A percentile compares a stretch with the other conserved stretches of the same genome.
phyloP scores from a whole-genome alignment of 1,284 basidiomycete genomes.

The Ustilago crameri region DNA sequence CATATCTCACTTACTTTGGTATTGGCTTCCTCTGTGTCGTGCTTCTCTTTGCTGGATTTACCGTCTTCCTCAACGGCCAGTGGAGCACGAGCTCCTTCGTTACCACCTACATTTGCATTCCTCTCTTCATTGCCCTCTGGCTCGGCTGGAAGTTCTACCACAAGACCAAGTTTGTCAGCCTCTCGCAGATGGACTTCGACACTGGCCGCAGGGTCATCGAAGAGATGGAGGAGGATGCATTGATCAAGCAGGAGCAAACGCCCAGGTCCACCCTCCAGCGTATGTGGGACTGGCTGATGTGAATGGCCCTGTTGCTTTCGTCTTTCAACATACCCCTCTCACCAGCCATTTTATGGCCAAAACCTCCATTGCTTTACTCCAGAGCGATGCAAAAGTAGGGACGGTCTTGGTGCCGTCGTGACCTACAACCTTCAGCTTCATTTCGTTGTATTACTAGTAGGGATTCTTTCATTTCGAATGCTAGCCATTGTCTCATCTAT shows the following conservation, averaged over 20 bases:
- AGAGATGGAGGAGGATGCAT: constrained; percentile 34
- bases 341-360: not conserved
- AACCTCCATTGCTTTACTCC: not conserved
- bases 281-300: constrained; percentile 48
- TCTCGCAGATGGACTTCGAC: constrained; percentile 72
- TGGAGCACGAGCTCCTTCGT: constrained; percentile 76
- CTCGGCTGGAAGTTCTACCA: constrained; percentile 73
- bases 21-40: constrained; percentile 48
- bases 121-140: constrained; percentile 81
- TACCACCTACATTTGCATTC: constrained; percentile 81
- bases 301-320: not conserved
- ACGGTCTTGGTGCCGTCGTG: not conserved
- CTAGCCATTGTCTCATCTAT: not conserved
- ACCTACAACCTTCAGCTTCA: constrained; percentile 11
- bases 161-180: constrained; percentile 69
- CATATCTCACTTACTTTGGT: constrained; percentile 60
- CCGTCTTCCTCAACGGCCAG: constrained; percentile 58
- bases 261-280: constrained; percentile 18
- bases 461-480: constrained; percentile 2
- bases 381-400: not conserved
- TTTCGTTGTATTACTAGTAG: constrained; percentile 31
- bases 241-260: constrained; percentile 29
- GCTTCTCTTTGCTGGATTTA: constrained; percentile 69
- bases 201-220: constrained; percentile 69
- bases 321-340: not conserved